Conservation (phyloP, 306 rosid species). For the Cucurbita argyrosperma region DNA sequence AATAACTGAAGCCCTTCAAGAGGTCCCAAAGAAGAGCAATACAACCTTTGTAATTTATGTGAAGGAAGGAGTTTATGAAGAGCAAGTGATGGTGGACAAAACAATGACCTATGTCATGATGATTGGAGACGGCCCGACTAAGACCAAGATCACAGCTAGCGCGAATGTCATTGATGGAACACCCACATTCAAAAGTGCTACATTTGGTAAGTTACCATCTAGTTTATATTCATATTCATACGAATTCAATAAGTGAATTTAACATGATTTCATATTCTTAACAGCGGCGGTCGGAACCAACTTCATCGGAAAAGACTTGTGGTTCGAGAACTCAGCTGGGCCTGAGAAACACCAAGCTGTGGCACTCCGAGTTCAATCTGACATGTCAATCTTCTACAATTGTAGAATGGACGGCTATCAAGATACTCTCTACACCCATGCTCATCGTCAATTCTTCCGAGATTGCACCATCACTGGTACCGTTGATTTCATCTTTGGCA, state of each 20-base stretch:
- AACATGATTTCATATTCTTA: too few relatives aligned
- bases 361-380: constrained; percentile 13
- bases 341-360: constrained; percentile 18
- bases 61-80: constrained; percentile 34
- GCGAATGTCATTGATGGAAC: constrained; percentile 21
- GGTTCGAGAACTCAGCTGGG: constrained; percentile 21
- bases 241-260: too few relatives aligned
- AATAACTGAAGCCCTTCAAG: constrained; percentile 20
- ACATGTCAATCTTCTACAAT: constrained; percentile 15
- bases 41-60: constrained; percentile 31
- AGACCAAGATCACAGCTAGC: constrained; percentile 14
- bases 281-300: constrained; percentile 27
- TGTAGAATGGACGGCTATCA: constrained; percentile 15
- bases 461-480: constrained; percentile 15
- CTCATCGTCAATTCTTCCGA: constrained; percentile 18
- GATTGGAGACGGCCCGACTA: constrained; percentile 43
- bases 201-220: constrained; percentile 21
- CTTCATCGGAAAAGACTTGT: constrained; percentile 26
- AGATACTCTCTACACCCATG: constrained; percentile 18
- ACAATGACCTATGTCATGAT: constrained; percentile 14
- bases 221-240: too few relatives aligned
- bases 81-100: neutral
- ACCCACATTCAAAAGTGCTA: constrained; percentile 25
- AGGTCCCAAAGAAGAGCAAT: constrained; percentile 16
- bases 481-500: constrained; percentile 18